Base-by-base conservation (phyloP, 2,329 filamentous ascomycete species). In the Sarocladium brachiariae region DNA sequence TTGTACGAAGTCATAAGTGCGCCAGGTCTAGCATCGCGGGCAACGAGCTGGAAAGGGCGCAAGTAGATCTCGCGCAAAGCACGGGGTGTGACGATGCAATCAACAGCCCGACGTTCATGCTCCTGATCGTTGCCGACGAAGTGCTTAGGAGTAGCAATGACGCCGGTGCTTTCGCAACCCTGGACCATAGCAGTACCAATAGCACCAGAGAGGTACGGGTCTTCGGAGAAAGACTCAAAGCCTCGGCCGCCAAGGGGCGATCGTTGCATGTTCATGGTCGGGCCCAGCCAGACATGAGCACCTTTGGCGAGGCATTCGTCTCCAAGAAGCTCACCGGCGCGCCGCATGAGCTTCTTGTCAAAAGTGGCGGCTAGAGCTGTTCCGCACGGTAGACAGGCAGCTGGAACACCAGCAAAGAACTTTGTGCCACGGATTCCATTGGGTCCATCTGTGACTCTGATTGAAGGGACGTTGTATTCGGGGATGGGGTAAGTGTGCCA, bases 251-350 rank as follows among this genome's bases (percentile, higher is more conserved):
- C 72, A 0, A 76, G 63, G 0, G 73, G 73, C 11, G 69, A 70
- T 4, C 73, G 67, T 35, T 75, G 71, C 33, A 75, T 74, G 56
- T 69, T 75, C 33, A 76, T 70, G 0, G 74, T 78, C 0, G 87
- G 87, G 2, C 84, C 87, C 9, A 91, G 73, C 56, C 86, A 79
- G 14, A 87, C 77, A 57, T 89, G 83, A 8, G 85, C 77, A 48
- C 83, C 84, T 66, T 91, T 91, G 49, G 57, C 60, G 13, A 59
- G 56, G 1, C 63, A 58, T 39, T 70, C 83, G 21, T 78, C 72
- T n/a, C 76, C 82, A 51, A 86, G 73, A 16, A 80, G 67, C 13
- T 71, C 65, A 11, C 83, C 83, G 18, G 82, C 72, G 48, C 76
- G 65, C 43, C 75, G 65, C 27, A 84, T 71, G 16, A 85, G 65